Evolutionary conservation across 2,329 filamentous ascomycete species (phyloP).

Genomic region (Cadophora sp.): DNA sequence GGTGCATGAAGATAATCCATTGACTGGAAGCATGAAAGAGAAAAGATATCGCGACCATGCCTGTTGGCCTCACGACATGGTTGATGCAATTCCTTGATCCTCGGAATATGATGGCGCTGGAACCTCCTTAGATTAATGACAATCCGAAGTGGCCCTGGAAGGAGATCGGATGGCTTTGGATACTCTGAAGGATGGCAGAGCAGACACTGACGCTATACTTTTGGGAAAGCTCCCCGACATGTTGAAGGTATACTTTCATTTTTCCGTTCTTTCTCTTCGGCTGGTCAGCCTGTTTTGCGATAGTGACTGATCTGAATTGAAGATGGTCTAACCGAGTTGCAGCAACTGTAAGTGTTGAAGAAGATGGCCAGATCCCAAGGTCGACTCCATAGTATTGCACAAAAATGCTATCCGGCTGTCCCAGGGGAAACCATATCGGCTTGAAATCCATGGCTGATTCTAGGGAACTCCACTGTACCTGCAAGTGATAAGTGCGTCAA

Average conservation of each 20-base stretch:
- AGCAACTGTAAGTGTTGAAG: not conserved
- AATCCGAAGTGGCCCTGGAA: not conserved
- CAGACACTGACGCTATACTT: not conserved
- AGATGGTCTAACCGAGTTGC: not conserved
- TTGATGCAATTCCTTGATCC: not conserved
- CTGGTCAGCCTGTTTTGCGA: not conserved
- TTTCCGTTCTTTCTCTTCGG: not conserved
- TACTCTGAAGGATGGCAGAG: not conserved
- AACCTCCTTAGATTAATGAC: not conserved
- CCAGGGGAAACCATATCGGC: conserved; percentile 8
- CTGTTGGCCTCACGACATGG: conserved; percentile 29
- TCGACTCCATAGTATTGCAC: conserved; percentile 6
- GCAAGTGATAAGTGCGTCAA: conserved; percentile 13
- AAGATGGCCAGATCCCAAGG: not conserved
- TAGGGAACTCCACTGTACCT: conserved; percentile 18
- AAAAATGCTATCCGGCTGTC: conserved; percentile 2
- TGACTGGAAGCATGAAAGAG: conserved; percentile 5
- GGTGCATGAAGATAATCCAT: not conserved
- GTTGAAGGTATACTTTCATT: conserved; percentile 1
- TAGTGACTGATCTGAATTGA: not conserved
- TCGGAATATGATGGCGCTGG: not conserved
- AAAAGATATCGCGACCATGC: conserved; percentile 36
- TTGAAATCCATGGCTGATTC: not conserved
- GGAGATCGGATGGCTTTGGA: not conserved
- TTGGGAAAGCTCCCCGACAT: not conserved